A percentile compares a stretch with the other conserved stretches of the same genome.
phyloP scores from a whole-genome alignment of 2,329 filamentous ascomycete genomes.

The Tolypocladium pustulatum region DNA sequence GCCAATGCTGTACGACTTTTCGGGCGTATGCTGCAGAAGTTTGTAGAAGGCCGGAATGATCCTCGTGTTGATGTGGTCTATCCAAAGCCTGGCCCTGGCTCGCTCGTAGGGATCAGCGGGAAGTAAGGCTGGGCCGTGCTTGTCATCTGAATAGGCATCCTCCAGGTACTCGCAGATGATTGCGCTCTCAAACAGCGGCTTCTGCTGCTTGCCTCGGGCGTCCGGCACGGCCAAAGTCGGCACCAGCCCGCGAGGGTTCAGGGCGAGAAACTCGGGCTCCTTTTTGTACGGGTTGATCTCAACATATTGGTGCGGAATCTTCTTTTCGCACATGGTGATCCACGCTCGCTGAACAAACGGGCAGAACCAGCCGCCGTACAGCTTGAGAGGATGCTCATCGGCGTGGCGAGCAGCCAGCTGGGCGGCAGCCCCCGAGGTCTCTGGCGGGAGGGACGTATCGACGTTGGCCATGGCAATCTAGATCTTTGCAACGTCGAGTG shows the following conservation, averaged over 20 bases:
- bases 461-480: constrained; percentile 27
- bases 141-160: constrained; percentile 49
- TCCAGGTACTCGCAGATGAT: constrained; percentile 70
- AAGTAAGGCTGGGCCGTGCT: constrained; percentile 38
- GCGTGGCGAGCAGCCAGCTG: constrained; percentile 33
- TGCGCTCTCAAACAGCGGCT: constrained; percentile 61
- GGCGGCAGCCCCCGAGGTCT: constrained; percentile 39
- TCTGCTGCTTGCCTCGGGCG: constrained; percentile 22
- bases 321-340: constrained; percentile 64
- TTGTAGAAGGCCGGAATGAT: constrained; percentile 63
- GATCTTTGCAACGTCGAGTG: neutral
- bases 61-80: constrained; percentile 56
- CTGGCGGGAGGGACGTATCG: constrained; percentile 35
- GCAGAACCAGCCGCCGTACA: constrained; percentile 70
- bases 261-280: constrained; percentile 50
- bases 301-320: constrained; percentile 63
- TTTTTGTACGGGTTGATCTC: constrained; percentile 75
- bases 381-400: constrained; percentile 42
- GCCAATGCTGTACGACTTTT: constrained; percentile 36
- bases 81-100: constrained; percentile 61
- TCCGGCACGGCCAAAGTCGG: constrained; percentile 51
- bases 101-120: constrained; percentile 52
- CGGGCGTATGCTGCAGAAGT: constrained; percentile 42
- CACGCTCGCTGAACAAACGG: constrained; percentile 61
- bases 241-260: constrained; percentile 68